Evolutionary conservation across 129 eudicot species (phyloP), one percentile per base, ranked within the genome.

Genomic region (Oenanthe sinensis): DNA sequence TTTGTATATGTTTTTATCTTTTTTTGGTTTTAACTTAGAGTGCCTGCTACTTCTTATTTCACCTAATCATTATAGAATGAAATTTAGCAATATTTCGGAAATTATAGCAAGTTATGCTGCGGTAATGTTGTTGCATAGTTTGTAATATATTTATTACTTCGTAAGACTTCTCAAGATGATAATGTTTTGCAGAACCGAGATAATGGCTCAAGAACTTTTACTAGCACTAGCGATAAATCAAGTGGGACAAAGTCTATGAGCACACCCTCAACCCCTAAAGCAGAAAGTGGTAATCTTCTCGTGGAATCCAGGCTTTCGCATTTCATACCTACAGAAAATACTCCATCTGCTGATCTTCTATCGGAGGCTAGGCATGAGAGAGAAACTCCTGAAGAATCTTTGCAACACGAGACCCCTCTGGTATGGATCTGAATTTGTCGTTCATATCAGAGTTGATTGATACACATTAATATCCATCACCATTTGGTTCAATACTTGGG

Each of bases 221-320:
- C 88, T 33, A 93, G 96, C 90, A 82, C 90, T 19, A 95, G 95
- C 80, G 99, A 95, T 77, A 95, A 87, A 85, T 95, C 99, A 71
- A 95, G 99, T 86, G 91, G 90, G 50, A 85, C 88, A 74, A 88
- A 88, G 80, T 89, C 98, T 48, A 85, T 83, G 46, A 90, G 97
- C 82, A 87, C 92, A 70, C 95, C 99, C 70, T 95, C 97, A 79
- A 95, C 98, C 54, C 97, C 98, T 75, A 92, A 86, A 77, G 94
- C 92, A 77, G 96, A 89, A 80, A 91, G 87, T 81, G 80, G 77
- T 62, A 88, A 88, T 82, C 82, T 80, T 52, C 90, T 82, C 36
- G 36, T 72, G 76, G 99, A 95, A 84, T 78, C 94, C 79, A 86
- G 97, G 82, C 84, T 78, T 83, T 89, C 97, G 67, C 90, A 85